These are phyloP conservation scores for Rhizoclosmatium sp. DNA, from an alignment of 192 early-diverging fungal genomes.

Conservation along the genomic window DNA sequence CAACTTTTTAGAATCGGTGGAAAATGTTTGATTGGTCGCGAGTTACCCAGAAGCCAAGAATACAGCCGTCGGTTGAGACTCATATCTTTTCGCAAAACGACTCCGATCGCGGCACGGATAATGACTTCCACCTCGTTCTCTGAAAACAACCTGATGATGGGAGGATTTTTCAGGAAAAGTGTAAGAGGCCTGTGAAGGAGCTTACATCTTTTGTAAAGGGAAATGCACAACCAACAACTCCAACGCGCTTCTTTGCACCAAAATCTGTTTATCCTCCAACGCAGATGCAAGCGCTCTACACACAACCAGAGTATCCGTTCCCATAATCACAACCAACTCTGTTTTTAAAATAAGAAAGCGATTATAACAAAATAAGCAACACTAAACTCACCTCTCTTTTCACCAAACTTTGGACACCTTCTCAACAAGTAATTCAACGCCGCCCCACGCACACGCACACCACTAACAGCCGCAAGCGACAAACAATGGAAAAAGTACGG, in stretches of 20 bases:
- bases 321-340: conserved; percentile 51
- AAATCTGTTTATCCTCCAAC: conserved; percentile 73
- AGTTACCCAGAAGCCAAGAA: conserved; percentile 74
- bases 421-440: conserved; percentile 82
- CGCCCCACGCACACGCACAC: conserved; percentile 69
- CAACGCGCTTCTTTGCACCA: conserved; percentile 85
- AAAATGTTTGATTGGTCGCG: too few species aligned
- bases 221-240: conserved; percentile 83
- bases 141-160: conserved; percentile 55
- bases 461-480: conserved; percentile 81
- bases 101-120: conserved; percentile 74
- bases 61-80: conserved; percentile 92
- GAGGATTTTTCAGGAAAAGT: neutral
- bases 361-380: conserved; percentile 11
- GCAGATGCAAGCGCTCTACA: conserved; percentile 77
- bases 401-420: conserved; percentile 72
- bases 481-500: conserved; percentile 84
- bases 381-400: conserved; percentile 64
- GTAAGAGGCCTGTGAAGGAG: neutral
- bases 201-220: conserved; percentile 64
- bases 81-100: conserved; percentile 92
- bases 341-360: conserved; percentile 22
- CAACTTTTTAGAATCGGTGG: too few species aligned
- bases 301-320: conserved; percentile 66
- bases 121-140: conserved; percentile 73